phyloP scores from a whole-genome alignment of 2,329 filamentous ascomycete species.

The Ceratocystis variospora region DNA sequence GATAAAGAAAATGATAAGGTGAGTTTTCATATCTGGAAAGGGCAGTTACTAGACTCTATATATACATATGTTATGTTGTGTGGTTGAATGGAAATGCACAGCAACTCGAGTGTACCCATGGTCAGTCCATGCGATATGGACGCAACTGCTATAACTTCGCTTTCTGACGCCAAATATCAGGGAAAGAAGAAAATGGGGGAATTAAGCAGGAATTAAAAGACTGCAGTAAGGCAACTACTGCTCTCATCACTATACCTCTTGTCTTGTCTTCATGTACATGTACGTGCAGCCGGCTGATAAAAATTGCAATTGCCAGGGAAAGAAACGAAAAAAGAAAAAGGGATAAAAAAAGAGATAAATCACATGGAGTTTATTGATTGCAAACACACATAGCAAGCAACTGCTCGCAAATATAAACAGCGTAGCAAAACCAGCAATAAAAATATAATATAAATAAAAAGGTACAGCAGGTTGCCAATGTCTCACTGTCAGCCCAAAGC shows the following conservation, averaged over 20 bases:
- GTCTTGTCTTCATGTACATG: neutral
- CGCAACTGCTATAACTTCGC: neutral
- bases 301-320: too few species aligned
- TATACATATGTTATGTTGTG: neutral
- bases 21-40: neutral
- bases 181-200: neutral
- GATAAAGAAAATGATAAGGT: neutral
- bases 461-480: neutral
- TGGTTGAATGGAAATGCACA: neutral
- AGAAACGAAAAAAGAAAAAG: too few species aligned
- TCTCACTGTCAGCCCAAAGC: neutral
- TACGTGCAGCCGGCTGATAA: too few species aligned
- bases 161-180: neutral
- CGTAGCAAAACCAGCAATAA: neutral
- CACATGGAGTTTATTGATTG: too few species aligned
- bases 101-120: neutral
- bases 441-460: neutral
- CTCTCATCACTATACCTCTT: neutral
- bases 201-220: neutral
- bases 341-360: too few species aligned
- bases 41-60: neutral
- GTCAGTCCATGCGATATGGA: neutral
- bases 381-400: too few species aligned
- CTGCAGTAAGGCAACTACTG: neutral
- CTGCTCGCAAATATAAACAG: too few species aligned